Evolutionary conservation across 164 flowering plant genomes (phyloP).

Genomic region (Paratinospora sagittata): DNA sequence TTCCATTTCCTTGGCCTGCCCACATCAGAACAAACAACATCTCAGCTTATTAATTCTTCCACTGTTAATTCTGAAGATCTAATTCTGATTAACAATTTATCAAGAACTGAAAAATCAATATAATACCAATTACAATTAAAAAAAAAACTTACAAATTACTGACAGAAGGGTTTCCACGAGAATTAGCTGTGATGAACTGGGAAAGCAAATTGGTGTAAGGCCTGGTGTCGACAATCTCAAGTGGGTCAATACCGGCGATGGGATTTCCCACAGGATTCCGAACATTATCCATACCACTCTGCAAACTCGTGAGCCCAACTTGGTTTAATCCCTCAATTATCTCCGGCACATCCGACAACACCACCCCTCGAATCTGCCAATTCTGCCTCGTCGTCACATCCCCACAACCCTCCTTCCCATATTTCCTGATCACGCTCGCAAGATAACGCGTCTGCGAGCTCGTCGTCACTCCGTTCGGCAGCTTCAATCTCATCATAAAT

Average conservation of each 20-base stretch:
- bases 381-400: slow-evolving; percentile 95
- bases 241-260: slow-evolving; percentile 83
- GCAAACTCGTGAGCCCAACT: slow-evolving; percentile 86
- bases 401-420: slow-evolving; percentile 85
- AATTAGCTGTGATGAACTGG: slow-evolving; percentile 69
- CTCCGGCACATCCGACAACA: slow-evolving; percentile 79
- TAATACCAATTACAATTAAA: too few species aligned
- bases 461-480: slow-evolving; percentile 95
- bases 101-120: too few species aligned
- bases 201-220: slow-evolving; percentile 76
- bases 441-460: slow-evolving; percentile 75
- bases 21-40: background rate
- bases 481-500: slow-evolving; percentile 97
- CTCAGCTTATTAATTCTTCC: background rate
- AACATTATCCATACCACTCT: slow-evolving; percentile 99
- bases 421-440: slow-evolving; percentile 67
- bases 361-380: slow-evolving; percentile 96
- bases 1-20: slow-evolving; percentile 97
- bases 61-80: too few species aligned
- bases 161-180: slow-evolving; percentile 60
- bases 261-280: slow-evolving; percentile 96
- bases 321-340: slow-evolving; percentile 60
- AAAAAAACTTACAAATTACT: slow-evolving; percentile 63
- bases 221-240: slow-evolving; percentile 81
- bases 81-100: too few species aligned